Evolutionary conservation across 2,329 filamentous ascomycete species (phyloP).

Genomic region (Aspergillus aculeatus): DNA sequence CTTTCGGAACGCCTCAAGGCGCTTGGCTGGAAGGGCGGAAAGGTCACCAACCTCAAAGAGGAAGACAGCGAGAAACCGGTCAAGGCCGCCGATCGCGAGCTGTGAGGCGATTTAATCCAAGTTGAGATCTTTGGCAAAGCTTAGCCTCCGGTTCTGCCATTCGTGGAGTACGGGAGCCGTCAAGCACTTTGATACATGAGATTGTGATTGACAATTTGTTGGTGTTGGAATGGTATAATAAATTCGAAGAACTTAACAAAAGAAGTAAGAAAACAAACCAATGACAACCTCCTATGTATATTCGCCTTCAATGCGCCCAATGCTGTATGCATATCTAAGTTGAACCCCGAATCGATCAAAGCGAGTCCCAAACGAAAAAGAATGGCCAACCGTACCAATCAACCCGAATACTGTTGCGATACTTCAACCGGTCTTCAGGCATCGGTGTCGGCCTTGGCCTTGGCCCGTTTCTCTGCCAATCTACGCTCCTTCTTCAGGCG

Average conservation of each 20-base stretch:
- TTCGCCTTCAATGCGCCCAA: constrained; percentile 12
- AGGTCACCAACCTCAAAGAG: constrained; percentile 48
- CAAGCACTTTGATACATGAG: not conserved
- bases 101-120: constrained; percentile 49
- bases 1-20: constrained; percentile 89
- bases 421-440: constrained; percentile 4
- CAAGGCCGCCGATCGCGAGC: constrained; percentile 72
- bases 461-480: constrained; percentile 45
- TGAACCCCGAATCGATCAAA: constrained; percentile 4
- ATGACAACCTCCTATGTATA: not conserved
- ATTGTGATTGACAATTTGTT: not conserved
- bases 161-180: constrained; percentile 6
- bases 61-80: constrained; percentile 59
- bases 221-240: not conserved
- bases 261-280: constrained; percentile 17
- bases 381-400: constrained; percentile 1
- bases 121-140: not conserved
- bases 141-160: not conserved
- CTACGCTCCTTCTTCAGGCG: constrained; percentile 56
- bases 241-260: constrained; percentile 5
- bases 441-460: constrained; percentile 34
- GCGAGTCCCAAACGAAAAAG: not conserved
- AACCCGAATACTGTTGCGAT: not conserved
- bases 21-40: constrained; percentile 74
- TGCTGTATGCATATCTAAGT: constrained; percentile 13